Evolutionary conservation across 2,329 filamentous ascomycete genomes (phyloP).

Genomic region (Venturiaceae sp.): DNA sequence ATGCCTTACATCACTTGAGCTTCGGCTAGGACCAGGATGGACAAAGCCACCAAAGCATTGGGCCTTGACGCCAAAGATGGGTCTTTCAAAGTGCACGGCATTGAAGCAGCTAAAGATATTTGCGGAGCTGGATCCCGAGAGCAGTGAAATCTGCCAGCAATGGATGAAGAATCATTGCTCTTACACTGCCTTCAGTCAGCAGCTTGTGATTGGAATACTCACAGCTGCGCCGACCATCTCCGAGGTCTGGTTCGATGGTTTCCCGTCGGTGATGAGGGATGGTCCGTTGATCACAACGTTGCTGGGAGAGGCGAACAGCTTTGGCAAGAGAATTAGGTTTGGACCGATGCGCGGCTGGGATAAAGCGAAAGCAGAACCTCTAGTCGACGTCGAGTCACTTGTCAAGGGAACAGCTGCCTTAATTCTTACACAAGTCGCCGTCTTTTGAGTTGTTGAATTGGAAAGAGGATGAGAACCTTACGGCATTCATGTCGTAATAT

Average conservation of each 20-base stretch:
- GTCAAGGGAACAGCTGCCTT: neutral
- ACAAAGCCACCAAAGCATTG: conserved; percentile 59
- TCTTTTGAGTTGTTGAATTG: neutral
- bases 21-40: conserved; percentile 67
- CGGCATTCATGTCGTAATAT: neutral
- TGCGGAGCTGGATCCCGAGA: conserved; percentile 61
- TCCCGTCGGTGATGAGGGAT: conserved; percentile 52
- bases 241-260: conserved; percentile 61
- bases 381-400: neutral
- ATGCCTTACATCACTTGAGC: conserved; percentile 53
- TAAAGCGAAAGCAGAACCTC: neutral
- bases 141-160: conserved; percentile 58
- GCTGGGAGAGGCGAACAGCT: conserved; percentile 39
- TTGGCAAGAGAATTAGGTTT: conserved; percentile 51
- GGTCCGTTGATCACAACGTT: conserved; percentile 56
- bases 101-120: conserved; percentile 55
- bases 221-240: conserved; percentile 45
- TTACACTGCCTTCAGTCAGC: conserved; percentile 57
- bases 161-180: conserved; percentile 51
- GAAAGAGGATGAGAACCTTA: neutral
- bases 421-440: neutral
- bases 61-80: conserved; percentile 56
- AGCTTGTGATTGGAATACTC: conserved; percentile 48
- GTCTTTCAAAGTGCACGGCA: conserved; percentile 51
- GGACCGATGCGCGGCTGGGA: conserved; percentile 27